A percentile compares a stretch with the other conserved stretches of the same genome.
These are phyloP conservation scores for Cercophora scortea DNA, from an alignment of 495 filamentous ascomycete genomes.

Conservation along the genomic window DNA sequence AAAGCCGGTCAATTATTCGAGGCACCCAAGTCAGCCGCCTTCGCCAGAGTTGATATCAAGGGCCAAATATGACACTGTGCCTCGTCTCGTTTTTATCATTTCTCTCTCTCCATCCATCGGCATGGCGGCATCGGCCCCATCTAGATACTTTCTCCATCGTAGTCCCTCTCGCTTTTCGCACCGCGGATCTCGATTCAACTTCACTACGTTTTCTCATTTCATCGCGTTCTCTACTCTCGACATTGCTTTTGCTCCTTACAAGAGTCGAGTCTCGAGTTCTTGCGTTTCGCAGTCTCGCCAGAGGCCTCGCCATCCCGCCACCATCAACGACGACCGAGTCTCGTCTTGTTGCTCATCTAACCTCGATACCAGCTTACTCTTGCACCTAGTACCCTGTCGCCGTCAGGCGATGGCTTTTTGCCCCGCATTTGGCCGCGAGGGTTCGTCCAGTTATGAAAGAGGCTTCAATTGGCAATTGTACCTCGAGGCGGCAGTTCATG, in stretches of 20 bases:
- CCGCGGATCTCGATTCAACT: neutral
- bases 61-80: constrained; percentile 69
- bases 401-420: too few relatives aligned
- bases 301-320: too few relatives aligned
- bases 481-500: too few relatives aligned
- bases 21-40: constrained; percentile 57
- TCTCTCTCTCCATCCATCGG: constrained; percentile 8
- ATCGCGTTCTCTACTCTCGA: neutral
- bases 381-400: too few relatives aligned
- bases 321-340: too few relatives aligned
- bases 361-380: too few relatives aligned
- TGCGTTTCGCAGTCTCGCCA: neutral
- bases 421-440: too few relatives aligned
- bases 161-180: neutral
- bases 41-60: constrained; percentile 88
- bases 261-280: neutral
- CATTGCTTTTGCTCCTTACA: neutral
- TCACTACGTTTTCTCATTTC: neutral
- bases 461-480: too few relatives aligned
- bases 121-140: constrained; percentile 1
- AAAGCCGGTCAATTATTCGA: constrained; percentile 73
- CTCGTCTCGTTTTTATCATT: constrained; percentile 6
- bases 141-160: neutral
- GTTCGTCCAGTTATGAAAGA: too few relatives aligned
- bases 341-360: neutral